Evolutionary conservation across 768 basidiomycete genomes (phyloP).

Genomic region (Fomitopsis pulvina): DNA sequence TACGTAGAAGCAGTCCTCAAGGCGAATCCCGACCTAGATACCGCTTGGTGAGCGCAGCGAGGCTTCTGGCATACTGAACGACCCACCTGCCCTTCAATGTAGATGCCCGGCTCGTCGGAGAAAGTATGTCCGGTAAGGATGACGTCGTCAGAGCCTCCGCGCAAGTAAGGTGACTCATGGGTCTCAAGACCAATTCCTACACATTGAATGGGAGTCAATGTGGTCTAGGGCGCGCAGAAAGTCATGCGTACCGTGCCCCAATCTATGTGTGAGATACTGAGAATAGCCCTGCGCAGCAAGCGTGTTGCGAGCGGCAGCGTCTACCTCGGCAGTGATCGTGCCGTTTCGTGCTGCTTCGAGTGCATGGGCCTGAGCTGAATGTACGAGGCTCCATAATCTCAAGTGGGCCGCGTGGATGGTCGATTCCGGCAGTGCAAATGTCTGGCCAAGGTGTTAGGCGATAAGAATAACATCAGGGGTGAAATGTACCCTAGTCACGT

Average conservation of each 20-base stretch:
- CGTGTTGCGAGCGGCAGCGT: conserved; percentile 51
- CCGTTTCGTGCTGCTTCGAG: conserved; percentile 41
- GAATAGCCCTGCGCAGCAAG: conserved; percentile 40
- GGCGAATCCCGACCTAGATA: conserved; percentile 60
- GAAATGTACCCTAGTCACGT: conserved; percentile 75
- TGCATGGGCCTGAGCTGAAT: conserved; percentile 54
- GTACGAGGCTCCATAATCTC: conserved; percentile 60
- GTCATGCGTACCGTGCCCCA: conserved; percentile 60
- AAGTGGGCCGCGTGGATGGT: conserved; percentile 46
- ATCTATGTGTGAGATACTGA: conserved; percentile 69
- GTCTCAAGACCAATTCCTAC: conserved; percentile 79
- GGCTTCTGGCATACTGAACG: not conserved
- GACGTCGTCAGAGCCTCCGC: conserved; percentile 54
- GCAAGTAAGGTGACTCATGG: conserved; percentile 78
- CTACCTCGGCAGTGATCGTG: conserved; percentile 46
- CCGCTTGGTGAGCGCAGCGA: conserved; percentile 1
- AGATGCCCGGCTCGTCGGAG: conserved; percentile 76
- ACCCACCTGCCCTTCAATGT: conserved; percentile 60
- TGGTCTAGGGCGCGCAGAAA: not conserved
- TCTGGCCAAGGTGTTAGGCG: conserved; percentile 31
- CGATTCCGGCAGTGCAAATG: conserved; percentile 57
- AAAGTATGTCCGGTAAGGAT: conserved; percentile 67
- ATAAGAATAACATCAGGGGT: conserved; percentile 6
- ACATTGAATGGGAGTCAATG: not conserved
- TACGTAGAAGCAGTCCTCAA: conserved; percentile 83